A percentile compares a stretch with the other conserved stretches of the same genome.
These are phyloP conservation scores for Ogataea hybrid DNA, from an alignment of 1,139 yeast genomes.

Conservation along the genomic window DNA sequence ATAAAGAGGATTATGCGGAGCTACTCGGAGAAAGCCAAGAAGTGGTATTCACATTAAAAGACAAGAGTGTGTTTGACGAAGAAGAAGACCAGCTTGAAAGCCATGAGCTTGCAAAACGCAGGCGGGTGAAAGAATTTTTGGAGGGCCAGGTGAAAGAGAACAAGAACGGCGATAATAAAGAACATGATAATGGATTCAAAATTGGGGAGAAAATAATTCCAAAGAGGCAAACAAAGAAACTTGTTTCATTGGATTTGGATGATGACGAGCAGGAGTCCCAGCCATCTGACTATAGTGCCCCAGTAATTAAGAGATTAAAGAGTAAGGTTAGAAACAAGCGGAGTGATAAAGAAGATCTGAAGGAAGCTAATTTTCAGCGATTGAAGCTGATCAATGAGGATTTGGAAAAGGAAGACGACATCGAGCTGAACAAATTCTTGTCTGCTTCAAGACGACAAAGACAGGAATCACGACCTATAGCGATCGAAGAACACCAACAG, in stretches of 20 bases:
- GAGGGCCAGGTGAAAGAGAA: conserved; percentile 16
- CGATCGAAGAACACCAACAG: conserved; percentile 38
- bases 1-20: conserved; percentile 38
- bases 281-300: conserved; percentile 25
- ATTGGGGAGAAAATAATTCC: conserved; percentile 8
- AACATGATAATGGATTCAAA: conserved; percentile 7
- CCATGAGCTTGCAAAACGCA: conserved; percentile 38
- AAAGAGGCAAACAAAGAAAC: conserved; percentile 1
- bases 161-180: conserved; percentile 10
- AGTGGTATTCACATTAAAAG: conserved; percentile 65
- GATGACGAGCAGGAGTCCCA: conserved; percentile 30
- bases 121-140: conserved; percentile 32
- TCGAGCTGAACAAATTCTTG: conserved; percentile 47
- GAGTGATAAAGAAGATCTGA: conserved; percentile 23
- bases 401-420: conserved; percentile 40
- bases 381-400: conserved; percentile 38
- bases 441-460: conserved; percentile 41
- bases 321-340: conserved; percentile 12
- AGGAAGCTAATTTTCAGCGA: conserved; percentile 24
- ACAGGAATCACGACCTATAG: conserved; percentile 35
- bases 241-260: conserved; percentile 34
- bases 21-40: conserved; percentile 44
- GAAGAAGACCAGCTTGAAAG: conserved; percentile 46
- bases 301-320: conserved; percentile 26
- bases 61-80: conserved; percentile 49